These are phyloP conservation scores for Phytophthora colocasiae DNA, from an alignment of 352 stramenopile species.

Conservation along the genomic window DNA sequence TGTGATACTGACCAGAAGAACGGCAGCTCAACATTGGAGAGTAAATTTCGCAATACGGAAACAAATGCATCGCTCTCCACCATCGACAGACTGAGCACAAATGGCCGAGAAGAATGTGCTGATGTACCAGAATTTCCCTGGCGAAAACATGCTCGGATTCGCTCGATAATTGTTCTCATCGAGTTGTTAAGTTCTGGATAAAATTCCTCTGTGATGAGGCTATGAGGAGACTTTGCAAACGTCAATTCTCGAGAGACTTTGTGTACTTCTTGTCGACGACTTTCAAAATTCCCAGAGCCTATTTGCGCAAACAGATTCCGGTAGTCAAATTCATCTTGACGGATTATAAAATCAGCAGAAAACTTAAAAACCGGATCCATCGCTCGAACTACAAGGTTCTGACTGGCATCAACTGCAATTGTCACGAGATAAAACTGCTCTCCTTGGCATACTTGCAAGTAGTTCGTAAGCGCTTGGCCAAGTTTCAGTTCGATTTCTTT, in stretches of 20 bases:
- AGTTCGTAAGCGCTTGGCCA: slow-evolving; percentile 46
- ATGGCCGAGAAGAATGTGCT: not conserved
- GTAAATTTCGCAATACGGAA: slow-evolving; percentile 46
- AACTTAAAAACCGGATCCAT: slow-evolving; percentile 68
- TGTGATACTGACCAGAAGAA: slow-evolving; percentile 77
- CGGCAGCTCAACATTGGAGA: slow-evolving; percentile 49
- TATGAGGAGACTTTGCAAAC: slow-evolving; percentile 33
- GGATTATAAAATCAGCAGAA: slow-evolving; percentile 57
- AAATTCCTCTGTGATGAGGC: slow-evolving; percentile 49
- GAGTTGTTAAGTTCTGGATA: slow-evolving; percentile 45
- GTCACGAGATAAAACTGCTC: slow-evolving; percentile 58
- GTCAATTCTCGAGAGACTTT: slow-evolving; percentile 31
- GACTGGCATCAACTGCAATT: slow-evolving; percentile 36
- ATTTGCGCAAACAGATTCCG: slow-evolving; percentile 37
- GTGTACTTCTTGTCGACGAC: slow-evolving; percentile 24
- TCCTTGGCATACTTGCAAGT: slow-evolving; percentile 47
- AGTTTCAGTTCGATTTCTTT: slow-evolving; percentile 62
- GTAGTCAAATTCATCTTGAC: slow-evolving; percentile 56
- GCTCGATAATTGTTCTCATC: slow-evolving; percentile 42
- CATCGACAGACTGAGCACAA: slow-evolving; percentile 49
- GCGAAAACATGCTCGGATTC: slow-evolving; percentile 40
- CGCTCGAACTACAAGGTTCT: slow-evolving; percentile 48
- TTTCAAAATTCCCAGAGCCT: not conserved
- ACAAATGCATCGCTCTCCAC: slow-evolving; percentile 67
- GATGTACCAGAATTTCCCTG: slow-evolving; percentile 4